A percentile compares a stretch with the other conserved stretches of the same genome.
These are phyloP conservation scores for Colletotrichum graminicola DNA, from an alignment of 2,329 filamentous ascomycete species.

Conservation along the genomic window DNA sequence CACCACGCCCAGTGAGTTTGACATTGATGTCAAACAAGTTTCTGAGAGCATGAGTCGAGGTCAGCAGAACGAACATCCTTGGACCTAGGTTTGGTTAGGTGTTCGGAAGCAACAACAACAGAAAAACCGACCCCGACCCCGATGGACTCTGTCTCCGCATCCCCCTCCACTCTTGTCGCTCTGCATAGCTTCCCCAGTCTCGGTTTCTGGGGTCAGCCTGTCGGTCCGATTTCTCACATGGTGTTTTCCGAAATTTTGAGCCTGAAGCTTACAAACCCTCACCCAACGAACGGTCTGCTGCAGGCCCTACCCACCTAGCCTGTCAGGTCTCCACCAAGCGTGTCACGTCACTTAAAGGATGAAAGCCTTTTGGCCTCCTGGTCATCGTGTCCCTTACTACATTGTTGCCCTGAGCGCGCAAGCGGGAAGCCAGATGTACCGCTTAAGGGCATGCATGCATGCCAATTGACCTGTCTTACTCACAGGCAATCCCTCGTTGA, in stretches of 20 bases:
- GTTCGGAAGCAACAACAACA: neutral
- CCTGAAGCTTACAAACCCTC: neutral
- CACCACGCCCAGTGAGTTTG: constrained; percentile 6
- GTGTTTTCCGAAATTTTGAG: neutral
- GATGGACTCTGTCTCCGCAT: neutral
- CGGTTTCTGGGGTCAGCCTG: constrained; percentile 2
- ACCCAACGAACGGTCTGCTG: neutral
- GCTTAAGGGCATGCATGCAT: neutral
- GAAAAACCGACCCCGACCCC: neutral
- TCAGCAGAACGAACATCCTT: neutral
- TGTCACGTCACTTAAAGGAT: neutral
- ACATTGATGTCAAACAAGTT: constrained; percentile 1
- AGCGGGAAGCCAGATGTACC: neutral
- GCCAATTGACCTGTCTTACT: neutral
- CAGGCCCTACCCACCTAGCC: neutral
- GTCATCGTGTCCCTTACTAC: neutral
- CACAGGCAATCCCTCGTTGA: neutral
- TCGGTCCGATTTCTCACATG: constrained; percentile 16
- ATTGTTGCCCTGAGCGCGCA: neutral
- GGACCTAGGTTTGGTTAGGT: neutral
- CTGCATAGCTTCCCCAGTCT: constrained; percentile 14
- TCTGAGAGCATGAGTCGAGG: neutral
- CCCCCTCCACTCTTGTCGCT: constrained; percentile 1
- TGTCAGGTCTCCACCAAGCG: neutral
- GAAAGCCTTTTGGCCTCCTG: neutral